phyloP scores from a whole-genome alignment of 2,329 filamentous ascomycete genomes.

The Pseudocercospora cruenta region DNA sequence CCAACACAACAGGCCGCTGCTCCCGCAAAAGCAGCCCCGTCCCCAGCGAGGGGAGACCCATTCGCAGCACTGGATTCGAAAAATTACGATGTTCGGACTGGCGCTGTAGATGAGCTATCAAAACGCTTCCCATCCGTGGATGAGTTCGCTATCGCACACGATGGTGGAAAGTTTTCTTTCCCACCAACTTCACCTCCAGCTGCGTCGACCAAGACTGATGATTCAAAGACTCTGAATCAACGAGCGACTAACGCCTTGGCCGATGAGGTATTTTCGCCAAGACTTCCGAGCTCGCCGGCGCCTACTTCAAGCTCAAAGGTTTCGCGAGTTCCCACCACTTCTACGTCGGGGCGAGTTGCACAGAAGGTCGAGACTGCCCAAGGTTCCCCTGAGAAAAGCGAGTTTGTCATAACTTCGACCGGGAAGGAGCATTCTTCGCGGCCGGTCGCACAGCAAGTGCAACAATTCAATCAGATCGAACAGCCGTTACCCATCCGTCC shows the following conservation, averaged over 20 bases:
- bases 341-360: slow-evolving; percentile 24
- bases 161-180: slow-evolving; percentile 45
- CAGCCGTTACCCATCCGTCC: slow-evolving; percentile 54
- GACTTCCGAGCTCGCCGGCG: slow-evolving; percentile 13
- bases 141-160: slow-evolving; percentile 87
- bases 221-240: slow-evolving; percentile 62
- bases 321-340: slow-evolving; percentile 29
- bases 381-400: neutral
- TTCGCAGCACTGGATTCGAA: slow-evolving; percentile 86
- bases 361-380: neutral
- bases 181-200: slow-evolving; percentile 15
- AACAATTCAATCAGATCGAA: slow-evolving; percentile 3
- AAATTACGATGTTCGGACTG: slow-evolving; percentile 50
- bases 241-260: slow-evolving; percentile 75
- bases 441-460: slow-evolving; percentile 5
- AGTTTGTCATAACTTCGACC: slow-evolving; percentile 8
- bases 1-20: slow-evolving; percentile 47
- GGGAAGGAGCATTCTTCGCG: neutral
- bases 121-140: slow-evolving; percentile 86
- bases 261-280: slow-evolving; percentile 75
- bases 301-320: slow-evolving; percentile 28
- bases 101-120: slow-evolving; percentile 76
- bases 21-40: slow-evolving; percentile 56
- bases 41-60: slow-evolving; percentile 77
- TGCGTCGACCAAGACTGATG: slow-evolving; percentile 51